A percentile compares a stretch with the other conserved stretches of the same genome.
phyloP scores from a whole-genome alignment of 495 filamentous ascomycete species.

The Penicillium roqueforti region DNA sequence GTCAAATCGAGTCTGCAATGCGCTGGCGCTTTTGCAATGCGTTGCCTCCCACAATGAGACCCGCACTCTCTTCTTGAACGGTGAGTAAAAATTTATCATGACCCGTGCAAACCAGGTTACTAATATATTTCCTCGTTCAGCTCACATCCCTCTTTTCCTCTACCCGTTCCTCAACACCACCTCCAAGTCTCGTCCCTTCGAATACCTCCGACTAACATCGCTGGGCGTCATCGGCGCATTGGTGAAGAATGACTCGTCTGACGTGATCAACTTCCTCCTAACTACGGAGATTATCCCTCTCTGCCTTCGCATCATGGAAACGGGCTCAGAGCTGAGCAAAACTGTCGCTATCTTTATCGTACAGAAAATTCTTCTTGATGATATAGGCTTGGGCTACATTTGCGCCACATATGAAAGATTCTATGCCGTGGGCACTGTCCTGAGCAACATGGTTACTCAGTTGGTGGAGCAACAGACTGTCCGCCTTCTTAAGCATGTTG shows the following conservation, averaged over 20 bases:
- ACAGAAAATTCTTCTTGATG: constrained; percentile 98
- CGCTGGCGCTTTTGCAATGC: constrained; percentile 92
- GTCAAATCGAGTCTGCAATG: constrained; percentile 96
- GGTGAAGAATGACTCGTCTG: constrained; percentile 97
- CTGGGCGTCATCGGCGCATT: constrained; percentile 97
- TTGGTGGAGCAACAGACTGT: constrained; percentile 97
- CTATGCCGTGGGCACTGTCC: constrained; percentile 94
- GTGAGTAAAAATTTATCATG: constrained; percentile 43
- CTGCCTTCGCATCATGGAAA: constrained; percentile 99
- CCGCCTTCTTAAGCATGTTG: constrained; percentile 93
- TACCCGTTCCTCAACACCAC: constrained; percentile 99
- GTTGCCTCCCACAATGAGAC: constrained; percentile 98
- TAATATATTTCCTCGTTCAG: constrained; percentile 39
- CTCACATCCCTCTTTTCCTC: constrained; percentile 97
- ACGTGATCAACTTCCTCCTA: constrained; percentile 98
- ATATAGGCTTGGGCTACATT: constrained; percentile 96
- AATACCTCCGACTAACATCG: constrained; percentile 95
- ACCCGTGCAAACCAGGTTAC: constrained; percentile 4
- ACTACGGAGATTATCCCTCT: constrained; percentile 99
- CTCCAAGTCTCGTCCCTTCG: constrained; percentile 95
- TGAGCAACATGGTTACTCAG: constrained; percentile 98
- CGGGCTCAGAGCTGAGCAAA: constrained; percentile 96
- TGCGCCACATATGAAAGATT: constrained; percentile 99
- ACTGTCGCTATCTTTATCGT: constrained; percentile 99
- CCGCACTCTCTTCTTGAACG: constrained; percentile 83